These are phyloP conservation scores for Penicillium sp. DNA, from an alignment of 2,329 filamentous ascomycete genomes.

Conservation along the genomic window DNA sequence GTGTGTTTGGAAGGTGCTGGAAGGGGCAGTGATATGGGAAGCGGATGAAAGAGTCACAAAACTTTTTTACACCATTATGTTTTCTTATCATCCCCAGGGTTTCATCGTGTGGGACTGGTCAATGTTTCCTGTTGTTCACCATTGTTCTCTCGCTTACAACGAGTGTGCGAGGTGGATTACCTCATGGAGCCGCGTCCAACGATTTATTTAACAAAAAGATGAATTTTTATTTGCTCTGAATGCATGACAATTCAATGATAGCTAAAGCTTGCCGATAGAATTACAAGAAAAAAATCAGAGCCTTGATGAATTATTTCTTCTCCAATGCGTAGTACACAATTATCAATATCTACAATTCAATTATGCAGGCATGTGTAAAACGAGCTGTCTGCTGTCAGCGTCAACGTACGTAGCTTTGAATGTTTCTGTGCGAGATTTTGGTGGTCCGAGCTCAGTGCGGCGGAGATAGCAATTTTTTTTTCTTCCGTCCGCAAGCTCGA, in stretches of 20 bases:
- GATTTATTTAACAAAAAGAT: conserved; percentile 25
- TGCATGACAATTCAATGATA: conserved; percentile 15
- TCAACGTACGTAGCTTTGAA: too few relatives aligned
- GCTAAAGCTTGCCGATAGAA: conserved; percentile 24
- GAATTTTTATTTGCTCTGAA: conserved; percentile 20
- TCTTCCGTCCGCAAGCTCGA: not conserved
- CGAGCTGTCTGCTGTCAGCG: too few relatives aligned
- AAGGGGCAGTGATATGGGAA: conserved; percentile 17
- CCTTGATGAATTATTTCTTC: not conserved
- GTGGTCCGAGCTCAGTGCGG: conserved; percentile 7
- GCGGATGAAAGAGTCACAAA: not conserved
- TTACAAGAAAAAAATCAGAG: not conserved
- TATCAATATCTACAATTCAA: not conserved
- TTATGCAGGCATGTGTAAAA: too few relatives aligned
- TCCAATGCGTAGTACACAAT: not conserved
- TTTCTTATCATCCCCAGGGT: conserved; percentile 19
- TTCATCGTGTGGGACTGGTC: conserved; percentile 32
- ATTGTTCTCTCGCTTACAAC: conserved; percentile 13
- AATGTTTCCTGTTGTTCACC: conserved; percentile 25
- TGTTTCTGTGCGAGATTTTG: not conserved
- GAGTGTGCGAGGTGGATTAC: conserved; percentile 7
- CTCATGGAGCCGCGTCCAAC: conserved; percentile 35
- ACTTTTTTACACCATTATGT: conserved; percentile 9
- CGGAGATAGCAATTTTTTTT: conserved; percentile 10
- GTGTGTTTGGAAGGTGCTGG: conserved; percentile 36